phyloP scores from a whole-genome alignment of 176 grass and related monocot species.

The Melocanna baccifera region DNA sequence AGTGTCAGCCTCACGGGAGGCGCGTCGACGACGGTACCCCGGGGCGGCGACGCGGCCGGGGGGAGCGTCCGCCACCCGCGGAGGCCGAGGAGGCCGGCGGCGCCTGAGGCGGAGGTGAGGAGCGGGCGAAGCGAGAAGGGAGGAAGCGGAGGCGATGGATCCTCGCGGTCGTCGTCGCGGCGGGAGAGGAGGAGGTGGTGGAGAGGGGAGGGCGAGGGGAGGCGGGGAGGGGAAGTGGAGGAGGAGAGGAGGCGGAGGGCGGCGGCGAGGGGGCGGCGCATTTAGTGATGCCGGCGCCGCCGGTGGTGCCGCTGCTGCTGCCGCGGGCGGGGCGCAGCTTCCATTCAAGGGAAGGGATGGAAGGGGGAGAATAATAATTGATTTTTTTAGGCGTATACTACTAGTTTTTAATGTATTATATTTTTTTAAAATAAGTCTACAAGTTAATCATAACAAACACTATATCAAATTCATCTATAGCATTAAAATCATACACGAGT shows the following conservation, averaged over 20 bases:
- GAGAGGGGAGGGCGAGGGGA: conserved; percentile 12
- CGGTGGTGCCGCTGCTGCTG: conserved; percentile 26
- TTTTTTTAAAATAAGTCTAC: too few species aligned
- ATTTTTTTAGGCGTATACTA: too few species aligned
- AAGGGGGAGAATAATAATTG: too few species aligned
- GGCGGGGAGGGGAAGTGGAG: not conserved
- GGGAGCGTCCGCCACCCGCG: conserved; percentile 2
- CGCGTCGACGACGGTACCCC: conserved; percentile 11
- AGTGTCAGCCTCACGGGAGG: conserved; percentile 24
- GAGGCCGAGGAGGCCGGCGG: conserved; percentile 18
- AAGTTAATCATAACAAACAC: too few species aligned
- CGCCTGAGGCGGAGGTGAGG: conserved; percentile 14
- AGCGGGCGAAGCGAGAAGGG: conserved; percentile 16
- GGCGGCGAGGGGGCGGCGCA: conserved; percentile 40
- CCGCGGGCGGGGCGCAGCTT: conserved; percentile 40
- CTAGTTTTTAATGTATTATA: too few species aligned
- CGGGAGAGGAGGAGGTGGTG: conserved; percentile 1
- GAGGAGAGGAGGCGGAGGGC: not conserved
- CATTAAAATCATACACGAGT: too few species aligned
- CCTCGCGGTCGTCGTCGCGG: conserved; percentile 28
- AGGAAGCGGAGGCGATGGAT: not conserved
- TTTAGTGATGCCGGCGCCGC: conserved; percentile 39
- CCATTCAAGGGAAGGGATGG: conserved; percentile 25
- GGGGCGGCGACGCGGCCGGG: conserved; percentile 20
- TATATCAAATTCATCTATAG: too few species aligned